These are phyloP conservation scores for Talaromyces islandicus DNA, from an alignment of 2,329 filamentous ascomycete species.

Conservation along the genomic window DNA sequence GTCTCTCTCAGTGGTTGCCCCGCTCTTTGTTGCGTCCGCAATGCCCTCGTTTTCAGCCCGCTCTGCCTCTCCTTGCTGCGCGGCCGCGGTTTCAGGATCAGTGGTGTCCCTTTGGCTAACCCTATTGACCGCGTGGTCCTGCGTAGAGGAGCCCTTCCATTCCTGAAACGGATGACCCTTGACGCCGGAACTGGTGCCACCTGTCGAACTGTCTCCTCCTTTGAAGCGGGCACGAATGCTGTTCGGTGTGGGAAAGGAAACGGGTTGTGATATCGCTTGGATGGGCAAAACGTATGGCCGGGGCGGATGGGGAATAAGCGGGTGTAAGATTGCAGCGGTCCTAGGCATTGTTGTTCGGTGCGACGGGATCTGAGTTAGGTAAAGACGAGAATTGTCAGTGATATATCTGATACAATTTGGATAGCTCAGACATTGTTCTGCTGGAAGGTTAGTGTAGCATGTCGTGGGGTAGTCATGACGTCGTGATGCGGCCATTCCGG, in stretches of 20 bases:
- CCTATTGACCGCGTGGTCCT: slow-evolving; percentile 29
- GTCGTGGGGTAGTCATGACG: neutral
- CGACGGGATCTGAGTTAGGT: neutral
- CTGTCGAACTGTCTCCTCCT: slow-evolving; percentile 5
- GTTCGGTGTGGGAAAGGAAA: slow-evolving; percentile 10
- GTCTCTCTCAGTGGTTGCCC: slow-evolving; percentile 37
- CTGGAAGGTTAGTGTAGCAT: neutral
- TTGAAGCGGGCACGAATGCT: slow-evolving; percentile 14
- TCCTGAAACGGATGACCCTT: slow-evolving; percentile 15
- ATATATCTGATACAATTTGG: neutral
- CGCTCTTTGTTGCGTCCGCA: slow-evolving; percentile 32
- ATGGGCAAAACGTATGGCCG: slow-evolving; percentile 14
- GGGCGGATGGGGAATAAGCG: slow-evolving; percentile 13
- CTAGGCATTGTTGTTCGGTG: neutral
- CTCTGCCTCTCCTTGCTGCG: slow-evolving; percentile 26
- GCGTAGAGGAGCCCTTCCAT: slow-evolving; percentile 28
- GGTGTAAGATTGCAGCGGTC: slow-evolving; percentile 9
- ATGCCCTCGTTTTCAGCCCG: slow-evolving; percentile 22
- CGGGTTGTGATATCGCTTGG: slow-evolving; percentile 14
- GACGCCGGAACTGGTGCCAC: neutral
- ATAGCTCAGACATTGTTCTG: neutral
- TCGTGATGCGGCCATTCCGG: neutral
- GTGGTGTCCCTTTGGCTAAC: slow-evolving; percentile 24
- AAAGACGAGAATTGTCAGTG: neutral
- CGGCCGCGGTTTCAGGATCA: slow-evolving; percentile 26